Evolutionary conservation across 2,329 filamentous ascomycete genomes (phyloP).

Genomic region (Fusarium drepaniforme): DNA sequence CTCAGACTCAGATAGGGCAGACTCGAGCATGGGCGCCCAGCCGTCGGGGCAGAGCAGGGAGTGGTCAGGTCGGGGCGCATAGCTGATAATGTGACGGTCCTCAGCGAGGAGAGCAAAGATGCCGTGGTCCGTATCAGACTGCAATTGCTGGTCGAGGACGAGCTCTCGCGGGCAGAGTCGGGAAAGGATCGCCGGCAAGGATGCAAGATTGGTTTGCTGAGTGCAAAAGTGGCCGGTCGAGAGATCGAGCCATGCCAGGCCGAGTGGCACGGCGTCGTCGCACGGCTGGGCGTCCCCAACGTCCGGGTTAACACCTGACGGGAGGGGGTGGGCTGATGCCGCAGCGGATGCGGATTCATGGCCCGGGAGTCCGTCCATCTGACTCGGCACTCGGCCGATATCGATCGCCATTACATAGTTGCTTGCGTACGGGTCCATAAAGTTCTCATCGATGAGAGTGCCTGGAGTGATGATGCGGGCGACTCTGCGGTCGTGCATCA

Average conservation of each 20-base stretch:
- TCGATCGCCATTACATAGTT: slow-evolving; percentile 92
- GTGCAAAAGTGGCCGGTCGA: slow-evolving; percentile 96
- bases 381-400: slow-evolving; percentile 49
- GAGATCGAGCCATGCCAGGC: slow-evolving; percentile 93
- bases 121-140: slow-evolving; percentile 68
- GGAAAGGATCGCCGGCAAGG: slow-evolving; percentile 83
- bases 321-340: slow-evolving; percentile 32
- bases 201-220: slow-evolving; percentile 77
- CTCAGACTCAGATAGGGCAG: slow-evolving; percentile 68
- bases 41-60: slow-evolving; percentile 64
- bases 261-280: slow-evolving; percentile 60
- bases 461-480: slow-evolving; percentile 92
- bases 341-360: slow-evolving; percentile 27
- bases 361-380: slow-evolving; percentile 15
- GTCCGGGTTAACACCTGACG: slow-evolving; percentile 37
- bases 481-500: slow-evolving; percentile 87
- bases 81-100: slow-evolving; percentile 82
- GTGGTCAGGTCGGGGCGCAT: slow-evolving; percentile 69
- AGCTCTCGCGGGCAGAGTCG: slow-evolving; percentile 89
- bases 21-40: slow-evolving; percentile 85
- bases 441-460: slow-evolving; percentile 96
- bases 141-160: slow-evolving; percentile 76
- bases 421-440: slow-evolving; percentile 93
- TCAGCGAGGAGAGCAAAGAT: slow-evolving; percentile 78
- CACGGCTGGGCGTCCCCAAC: slow-evolving; percentile 27